Conservation (phyloP, 1,284 basidiomycete species). For the Trichosporon sp. region DNA sequence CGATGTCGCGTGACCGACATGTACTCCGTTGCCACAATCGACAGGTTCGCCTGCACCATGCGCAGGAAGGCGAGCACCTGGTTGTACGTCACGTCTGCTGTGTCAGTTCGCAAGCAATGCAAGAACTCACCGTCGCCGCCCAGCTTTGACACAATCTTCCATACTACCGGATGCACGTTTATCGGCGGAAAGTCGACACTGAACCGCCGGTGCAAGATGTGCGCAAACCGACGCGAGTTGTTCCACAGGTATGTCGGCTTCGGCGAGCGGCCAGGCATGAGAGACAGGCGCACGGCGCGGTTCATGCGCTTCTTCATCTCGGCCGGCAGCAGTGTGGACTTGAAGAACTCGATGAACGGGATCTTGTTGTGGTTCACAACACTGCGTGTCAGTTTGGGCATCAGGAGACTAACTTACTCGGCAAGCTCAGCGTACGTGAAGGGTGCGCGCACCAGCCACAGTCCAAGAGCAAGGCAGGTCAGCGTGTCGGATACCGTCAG, state of each 20-base stretch:
- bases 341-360: conserved; percentile 73
- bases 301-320: conserved; percentile 51
- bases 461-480: conserved; percentile 58
- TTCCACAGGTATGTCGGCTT: conserved; percentile 23
- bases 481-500: conserved; percentile 35
- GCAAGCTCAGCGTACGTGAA: conserved; percentile 69
- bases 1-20: not conserved
- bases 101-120: conserved; percentile 56
- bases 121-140: conserved; percentile 65
- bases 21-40: conserved; percentile 36
- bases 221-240: conserved; percentile 23
- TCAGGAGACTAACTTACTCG: conserved; percentile 52
- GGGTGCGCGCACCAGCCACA: conserved; percentile 73
- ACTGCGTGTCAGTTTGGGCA: not conserved
- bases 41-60: conserved; percentile 37
- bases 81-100: conserved; percentile 57
- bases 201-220: conserved; percentile 47
- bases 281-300: conserved; percentile 8
- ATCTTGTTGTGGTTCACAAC: conserved; percentile 65
- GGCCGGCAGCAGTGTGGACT: conserved; percentile 57
- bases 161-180: conserved; percentile 73
- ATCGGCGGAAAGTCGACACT: conserved; percentile 68
- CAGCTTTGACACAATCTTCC: conserved; percentile 67
- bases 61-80: conserved; percentile 31
- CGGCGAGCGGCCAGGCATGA: conserved; percentile 24